Base-by-base conservation (phyloP, 2,329 filamentous ascomycete genomes). In the Colletotrichum lentis region DNA sequence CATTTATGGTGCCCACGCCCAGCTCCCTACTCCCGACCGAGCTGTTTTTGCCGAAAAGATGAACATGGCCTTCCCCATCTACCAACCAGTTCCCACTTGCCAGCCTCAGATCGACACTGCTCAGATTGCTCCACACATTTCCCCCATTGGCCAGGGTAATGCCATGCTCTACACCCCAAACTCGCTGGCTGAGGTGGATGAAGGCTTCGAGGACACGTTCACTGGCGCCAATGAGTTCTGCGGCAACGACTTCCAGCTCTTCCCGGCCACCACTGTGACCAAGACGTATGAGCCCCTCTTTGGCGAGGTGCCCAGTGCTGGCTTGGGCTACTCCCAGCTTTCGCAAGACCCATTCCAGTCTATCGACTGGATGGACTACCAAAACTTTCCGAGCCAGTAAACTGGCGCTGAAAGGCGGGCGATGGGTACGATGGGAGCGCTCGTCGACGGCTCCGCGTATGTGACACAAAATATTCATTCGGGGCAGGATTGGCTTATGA, bases 151-250 rank as follows among this genome's bases (percentile, higher is more conserved):
- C 5, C 90, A 92, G 73, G 84, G 86, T 43, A 89, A 90, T 68
- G 81, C 88, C 1, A 91, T 92, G 80, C 84, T 93, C 39, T 91
- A 85, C 78, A 91, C 90, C 11, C 88, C 91, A 55, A 84, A 84
- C 49, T 89, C 89, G 0, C 77, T 88, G 68, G 80, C 81, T 20
- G 85, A 87, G 27, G 82, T 88, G 31, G 90, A 93, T 69, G 90
- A 93, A 73, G 85, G 84, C 46, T 91, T 88, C 72, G 85, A 87
- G 47, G 88, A 90, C 37, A 80, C 80, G 43, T 74, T 79, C 3
- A 73, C 75, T 35, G 78, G 76, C n/a, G 80, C 76, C 11, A 79
- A 82, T 27, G 52, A 65, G 41, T 69, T 69, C 50, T 50, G 50
- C 22, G 80, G 80, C n/a, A 79, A 77, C 12, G 90, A 93, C 76